A percentile compares a stretch with the other conserved stretches of the same genome.
Evolutionary conservation across 148 eudicot genomes (phyloP).

Genomic region (Cornus kousa): DNA sequence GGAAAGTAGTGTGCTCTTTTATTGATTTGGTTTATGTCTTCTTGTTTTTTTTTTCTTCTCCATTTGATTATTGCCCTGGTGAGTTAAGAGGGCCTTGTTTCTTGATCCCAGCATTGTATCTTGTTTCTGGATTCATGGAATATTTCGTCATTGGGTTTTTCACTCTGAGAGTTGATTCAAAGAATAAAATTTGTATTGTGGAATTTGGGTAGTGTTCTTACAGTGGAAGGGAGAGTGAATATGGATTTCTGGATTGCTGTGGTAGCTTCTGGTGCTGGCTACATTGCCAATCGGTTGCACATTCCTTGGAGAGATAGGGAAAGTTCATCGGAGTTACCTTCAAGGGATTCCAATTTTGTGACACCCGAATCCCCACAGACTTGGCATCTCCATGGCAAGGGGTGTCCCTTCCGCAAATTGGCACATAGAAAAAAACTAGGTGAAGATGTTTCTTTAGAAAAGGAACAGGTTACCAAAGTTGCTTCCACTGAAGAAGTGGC

Average conservation of each 20-base stretch:
- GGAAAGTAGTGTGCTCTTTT: neutral
- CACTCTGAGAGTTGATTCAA: constrained; percentile 18
- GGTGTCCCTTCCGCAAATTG: constrained; percentile 15
- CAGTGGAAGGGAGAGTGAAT: constrained; percentile 10
- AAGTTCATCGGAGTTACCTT: constrained; percentile 26
- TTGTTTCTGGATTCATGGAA: constrained; percentile 25
- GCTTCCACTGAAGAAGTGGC: constrained; percentile 21
- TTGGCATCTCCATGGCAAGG: constrained; percentile 26
- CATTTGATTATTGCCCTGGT: neutral
- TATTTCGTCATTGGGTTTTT: constrained; percentile 16
- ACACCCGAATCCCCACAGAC: constrained; percentile 31
- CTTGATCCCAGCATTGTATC: constrained; percentile 3
- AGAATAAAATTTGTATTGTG: constrained; percentile 19
- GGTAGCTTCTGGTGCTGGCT: constrained; percentile 85
- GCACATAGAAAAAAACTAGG: constrained; percentile 12
- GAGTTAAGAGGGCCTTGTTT: neutral
- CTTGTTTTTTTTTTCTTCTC: neutral
- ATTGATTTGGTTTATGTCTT: neutral
- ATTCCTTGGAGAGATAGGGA: constrained; percentile 35
- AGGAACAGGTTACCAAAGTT: constrained; percentile 19
- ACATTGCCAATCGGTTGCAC: constrained; percentile 68
- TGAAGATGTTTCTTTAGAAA: constrained; percentile 24
- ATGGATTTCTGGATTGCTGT: constrained; percentile 93
- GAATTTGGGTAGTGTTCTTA: constrained; percentile 24
- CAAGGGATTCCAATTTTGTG: constrained; percentile 25